Conservation (phyloP, 768 basidiomycete species). For the Antrodiella citrinella region DNA sequence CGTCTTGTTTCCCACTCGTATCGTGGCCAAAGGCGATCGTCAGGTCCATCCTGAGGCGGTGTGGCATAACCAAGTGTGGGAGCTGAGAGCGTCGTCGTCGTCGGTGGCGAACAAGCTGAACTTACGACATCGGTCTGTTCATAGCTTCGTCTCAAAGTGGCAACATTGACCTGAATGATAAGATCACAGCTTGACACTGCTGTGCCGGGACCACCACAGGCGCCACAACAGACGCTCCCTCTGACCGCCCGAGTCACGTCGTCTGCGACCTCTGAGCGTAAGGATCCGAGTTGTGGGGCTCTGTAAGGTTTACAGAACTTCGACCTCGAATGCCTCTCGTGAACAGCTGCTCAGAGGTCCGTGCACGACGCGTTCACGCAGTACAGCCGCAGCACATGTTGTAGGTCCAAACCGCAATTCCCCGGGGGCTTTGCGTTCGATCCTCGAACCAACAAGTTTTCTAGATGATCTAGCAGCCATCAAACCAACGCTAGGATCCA, state of each 20-base stretch:
- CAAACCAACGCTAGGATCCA: no score
- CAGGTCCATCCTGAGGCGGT: not conserved
- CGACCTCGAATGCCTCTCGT: no score
- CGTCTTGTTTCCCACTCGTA: not conserved
- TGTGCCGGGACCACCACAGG: not conserved
- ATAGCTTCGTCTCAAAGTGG: not conserved
- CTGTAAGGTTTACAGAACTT: no score
- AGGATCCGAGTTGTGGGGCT: no score
- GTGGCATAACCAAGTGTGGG: not conserved
- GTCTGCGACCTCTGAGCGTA: no score
- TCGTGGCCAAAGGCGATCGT: not conserved
- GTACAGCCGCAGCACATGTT: no score
- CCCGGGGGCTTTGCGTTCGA: no score
- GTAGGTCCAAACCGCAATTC: no score
- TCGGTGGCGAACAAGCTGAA: not conserved
- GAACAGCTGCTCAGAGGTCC: no score
- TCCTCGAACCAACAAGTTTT: no score
- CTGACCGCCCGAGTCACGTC: not conserved
- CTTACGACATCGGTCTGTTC: not conserved
- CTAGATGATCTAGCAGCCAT: no score
- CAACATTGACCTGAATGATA: not conserved
- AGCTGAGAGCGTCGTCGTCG: not conserved
- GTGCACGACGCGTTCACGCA: no score
- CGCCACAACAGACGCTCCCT: not conserved
- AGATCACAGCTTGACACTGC: not conserved